Evolutionary conservation across 495 filamentous ascomycete genomes (phyloP), one percentile per base, ranked within the genome.

Genomic region (Tuber borchii): DNA sequence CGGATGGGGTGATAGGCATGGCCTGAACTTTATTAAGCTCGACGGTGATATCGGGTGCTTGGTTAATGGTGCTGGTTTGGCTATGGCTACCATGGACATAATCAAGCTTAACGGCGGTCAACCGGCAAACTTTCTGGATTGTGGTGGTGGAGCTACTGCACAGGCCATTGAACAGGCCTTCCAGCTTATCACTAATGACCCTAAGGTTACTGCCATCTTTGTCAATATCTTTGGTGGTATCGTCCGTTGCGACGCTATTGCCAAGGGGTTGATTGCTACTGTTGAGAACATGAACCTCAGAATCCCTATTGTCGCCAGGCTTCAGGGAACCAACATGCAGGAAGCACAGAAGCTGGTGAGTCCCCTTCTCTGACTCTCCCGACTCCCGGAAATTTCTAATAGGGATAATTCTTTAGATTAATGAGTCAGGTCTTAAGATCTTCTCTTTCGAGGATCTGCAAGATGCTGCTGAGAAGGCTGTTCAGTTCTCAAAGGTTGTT

Each of bases 71-170:
- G 95, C 95, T 79, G 95, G 95, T 87, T 91, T 99, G 75, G 95
- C 95, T 84, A 99, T 99, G 95, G 95, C 95, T 74, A 99, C 95
- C 80, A 99, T 99, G 95, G 95, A 99, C 86, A 98, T 99, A 86
- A 99, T 99, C 89, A 99, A 99, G 89, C 90, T 99, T 42, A 99
- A 99, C 87, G 95, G 95, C 83, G 95, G 95, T 72, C 88, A 88
- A 83, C 95, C 95, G 73, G 95, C 95, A 75, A 99, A 99, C 89
- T 99, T 99, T 91, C 88, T 99, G 76, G 95, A 99, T 84, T 96
- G 98, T 78, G 95, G 95, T 79, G 95, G 95, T 84, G 95, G 95
- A 87, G 95, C 95, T 77, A 99, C 95, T 74, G 93, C 95, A 19
- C 91, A 93, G 80, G 95, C 95, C 77, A 99, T 99, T 87, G 93